Base-by-base conservation (phyloP, 148 eudicot species). In the Heliosperma pusillum region DNA sequence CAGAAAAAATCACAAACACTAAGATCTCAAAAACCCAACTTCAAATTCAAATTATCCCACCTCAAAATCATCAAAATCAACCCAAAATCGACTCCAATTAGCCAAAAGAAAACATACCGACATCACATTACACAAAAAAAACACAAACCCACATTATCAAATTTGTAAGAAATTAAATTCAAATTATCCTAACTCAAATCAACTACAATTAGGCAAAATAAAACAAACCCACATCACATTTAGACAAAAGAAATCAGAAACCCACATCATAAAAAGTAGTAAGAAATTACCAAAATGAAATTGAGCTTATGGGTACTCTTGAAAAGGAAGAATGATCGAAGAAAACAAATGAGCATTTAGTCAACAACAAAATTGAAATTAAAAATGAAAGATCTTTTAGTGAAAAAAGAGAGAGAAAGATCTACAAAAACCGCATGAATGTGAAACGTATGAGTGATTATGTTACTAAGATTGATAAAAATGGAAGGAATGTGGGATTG, bases 241-340 rank as follows among this genome's bases (percentile, higher is more conserved):
- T 61, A 10, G 47, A 70, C 33, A 19, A 62, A 77, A 2, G 7
- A 3, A 58, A 50, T 44, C 20, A 10, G n/a, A 26, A 69, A 69
- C 64, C 27, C 17, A 29, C 62, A 63, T 55, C 33, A n/a, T 7
- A 26, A 61, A 44, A 45, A 27, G 3, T 11, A 24, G 29, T 20
- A 60, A 60, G 17, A 29, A 47, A 58, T 61, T 83, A 86, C 88
- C 83, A 30, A 66, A 71, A 11, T 26, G 20, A 83, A 80, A 78
- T 83, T 65, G 36, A 76, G 80, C 88, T 83, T 61, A 30, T 59
- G 75, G 66, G 47, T 52, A 16, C 40, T 1, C 36, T 33, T 42
- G 12, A 52, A 40, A 16, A 47, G 56, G 55, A 6, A 5, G 9
- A 22, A 50, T 9, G 19, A 40, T 69, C 16, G 62, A 44, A 60